phyloP scores from a whole-genome alignment of 495 filamentous ascomycete species.

The Tirmania nivea region DNA sequence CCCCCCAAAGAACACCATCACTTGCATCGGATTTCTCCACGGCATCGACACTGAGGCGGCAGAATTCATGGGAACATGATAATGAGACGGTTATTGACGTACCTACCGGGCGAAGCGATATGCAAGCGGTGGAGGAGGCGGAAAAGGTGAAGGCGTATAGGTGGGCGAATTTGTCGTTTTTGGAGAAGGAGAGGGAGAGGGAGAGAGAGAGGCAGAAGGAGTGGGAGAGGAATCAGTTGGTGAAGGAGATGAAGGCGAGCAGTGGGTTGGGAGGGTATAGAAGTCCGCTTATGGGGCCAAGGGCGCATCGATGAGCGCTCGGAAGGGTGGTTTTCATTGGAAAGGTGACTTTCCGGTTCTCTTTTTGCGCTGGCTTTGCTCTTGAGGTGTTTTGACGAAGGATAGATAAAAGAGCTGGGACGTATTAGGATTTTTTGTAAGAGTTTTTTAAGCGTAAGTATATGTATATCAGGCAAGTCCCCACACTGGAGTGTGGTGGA shows the following conservation, averaged over 20 bases:
- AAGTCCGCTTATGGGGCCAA: slow-evolving; percentile 50
- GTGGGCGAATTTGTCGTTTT: slow-evolving; percentile 40
- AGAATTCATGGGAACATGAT: background rate
- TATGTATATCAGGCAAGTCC: too few species aligned
- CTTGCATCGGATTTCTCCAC: background rate
- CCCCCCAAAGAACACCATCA: slow-evolving; percentile 1
- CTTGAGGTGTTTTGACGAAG: too few species aligned
- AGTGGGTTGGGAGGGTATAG: slow-evolving; percentile 73
- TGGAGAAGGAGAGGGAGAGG: slow-evolving; percentile 90
- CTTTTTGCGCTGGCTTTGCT: too few species aligned
- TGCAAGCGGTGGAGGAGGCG: slow-evolving; percentile 3
- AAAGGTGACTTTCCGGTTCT: too few species aligned
- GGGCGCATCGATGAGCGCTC: background rate
- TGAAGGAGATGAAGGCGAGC: slow-evolving; percentile 33
- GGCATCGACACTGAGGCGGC: background rate
- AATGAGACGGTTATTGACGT: background rate
- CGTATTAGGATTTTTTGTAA: too few species aligned
- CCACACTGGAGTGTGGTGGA: too few species aligned
- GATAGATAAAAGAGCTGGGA: too few species aligned
- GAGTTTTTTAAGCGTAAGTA: too few species aligned
- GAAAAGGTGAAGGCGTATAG: slow-evolving; percentile 15
- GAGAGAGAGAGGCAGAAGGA: slow-evolving; percentile 82
- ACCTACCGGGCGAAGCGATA: background rate
- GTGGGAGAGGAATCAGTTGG: slow-evolving; percentile 82
- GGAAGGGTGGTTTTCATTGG: too few species aligned